Evolutionary conservation across 345 rosid genomes (phyloP), one percentile per base, ranked within the genome.

Genomic region (Populus simonii): DNA sequence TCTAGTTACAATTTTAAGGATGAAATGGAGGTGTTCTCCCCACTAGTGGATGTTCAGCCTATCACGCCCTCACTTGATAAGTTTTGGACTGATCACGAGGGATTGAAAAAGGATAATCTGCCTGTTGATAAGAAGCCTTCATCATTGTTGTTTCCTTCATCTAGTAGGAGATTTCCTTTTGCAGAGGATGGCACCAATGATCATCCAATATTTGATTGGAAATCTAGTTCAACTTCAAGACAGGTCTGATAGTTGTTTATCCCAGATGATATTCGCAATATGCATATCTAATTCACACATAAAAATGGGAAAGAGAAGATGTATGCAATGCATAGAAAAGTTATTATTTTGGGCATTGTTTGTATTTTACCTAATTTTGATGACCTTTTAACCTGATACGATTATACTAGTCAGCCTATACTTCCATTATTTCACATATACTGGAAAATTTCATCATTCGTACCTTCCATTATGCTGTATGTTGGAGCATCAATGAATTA

Each of bases 1-100:
- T 78, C 90, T 33, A 84, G 82, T 31, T 87, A 86, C 81, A 91
- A 87, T 84, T 90, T 90, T 55, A 92, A 88, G 85, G 98, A 96
- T 85, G 97, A 91, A 67, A 96, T 96, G 99, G 93, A 87, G 71
- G 91, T 94, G 8, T 96, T 96, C 85, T 96, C 99, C 70, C 99
- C 99, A 66, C 88, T 91, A 68, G 86, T 88, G 71, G 97, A 91
- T 51, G 92, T 92, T 81, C 90, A 85, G 63, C 94, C 97, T 12
- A 89, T 92, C 72, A 92, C 92, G 22, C 92, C 96, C 62, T 91
- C 98, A 55, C 90, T 90, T 73, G 89, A 89, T 77, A 93, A 91
- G 85, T 76, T 89, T 70, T 94, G 97, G 97, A 85, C 87, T 81
- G 90, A 86, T 79, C 80, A 80, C 27, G 94, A 87, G 70, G 90